These are phyloP conservation scores for Cucurbita maxima DNA, from an alignment of 306 rosid species.

Conservation along the genomic window DNA sequence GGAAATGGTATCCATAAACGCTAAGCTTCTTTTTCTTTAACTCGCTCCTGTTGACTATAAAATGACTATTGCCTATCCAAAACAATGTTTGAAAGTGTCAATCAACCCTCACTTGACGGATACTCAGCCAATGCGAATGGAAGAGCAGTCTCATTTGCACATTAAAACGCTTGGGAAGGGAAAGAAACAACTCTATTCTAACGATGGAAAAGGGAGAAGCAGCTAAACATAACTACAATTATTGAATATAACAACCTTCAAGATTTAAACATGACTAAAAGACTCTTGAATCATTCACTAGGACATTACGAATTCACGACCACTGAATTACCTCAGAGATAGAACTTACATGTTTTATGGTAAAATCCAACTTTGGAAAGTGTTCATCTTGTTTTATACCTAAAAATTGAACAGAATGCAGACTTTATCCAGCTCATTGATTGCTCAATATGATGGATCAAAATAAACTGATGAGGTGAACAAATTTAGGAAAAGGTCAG, in stretches of 20 bases:
- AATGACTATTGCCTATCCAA: not conserved
- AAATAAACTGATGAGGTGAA: not conserved
- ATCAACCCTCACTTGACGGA: not conserved
- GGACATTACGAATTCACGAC: not conserved
- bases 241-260: not conserved
- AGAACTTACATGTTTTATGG: not conserved
- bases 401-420: not conserved
- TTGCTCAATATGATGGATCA: not conserved
- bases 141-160: not conserved
- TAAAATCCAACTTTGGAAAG: not conserved
- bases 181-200: not conserved
- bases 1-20: not conserved
- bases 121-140: not conserved
- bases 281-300: not conserved
- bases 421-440: not conserved
- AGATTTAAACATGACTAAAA: not conserved
- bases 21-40: not conserved
- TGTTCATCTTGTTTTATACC: not conserved
- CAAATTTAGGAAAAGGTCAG: not conserved
- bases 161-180: not conserved
- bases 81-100: not conserved
- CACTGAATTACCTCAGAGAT: not conserved
- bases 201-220: not conserved
- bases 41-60: not conserved
- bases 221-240: not conserved